Conservation (phyloP, 2,329 filamentous ascomycete species). For the Aureobasidium zeae region DNA sequence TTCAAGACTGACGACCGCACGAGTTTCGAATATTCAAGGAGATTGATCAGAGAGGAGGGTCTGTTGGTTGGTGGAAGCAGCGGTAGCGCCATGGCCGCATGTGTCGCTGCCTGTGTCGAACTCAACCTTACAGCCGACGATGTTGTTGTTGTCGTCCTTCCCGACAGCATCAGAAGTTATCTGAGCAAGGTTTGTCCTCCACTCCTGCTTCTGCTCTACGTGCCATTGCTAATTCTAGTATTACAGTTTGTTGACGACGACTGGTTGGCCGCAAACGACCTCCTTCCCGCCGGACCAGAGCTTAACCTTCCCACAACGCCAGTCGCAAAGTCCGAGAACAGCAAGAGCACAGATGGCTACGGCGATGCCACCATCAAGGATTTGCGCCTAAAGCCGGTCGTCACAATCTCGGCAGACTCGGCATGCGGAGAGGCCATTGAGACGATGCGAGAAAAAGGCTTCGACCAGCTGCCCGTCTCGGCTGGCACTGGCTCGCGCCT, state of each 20-base stretch:
- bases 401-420: slow-evolving; percentile 63
- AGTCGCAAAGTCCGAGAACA: slow-evolving; percentile 26
- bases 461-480: slow-evolving; percentile 89
- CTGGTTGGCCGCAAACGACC: slow-evolving; percentile 94
- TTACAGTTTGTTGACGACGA: slow-evolving; percentile 84
- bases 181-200: slow-evolving; percentile 60
- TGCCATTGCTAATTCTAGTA: neutral
- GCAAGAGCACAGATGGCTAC: slow-evolving; percentile 56
- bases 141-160: slow-evolving; percentile 80
- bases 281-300: slow-evolving; percentile 57
- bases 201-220: neutral
- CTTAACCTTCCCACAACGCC: slow-evolving; percentile 30
- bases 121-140: slow-evolving; percentile 71
- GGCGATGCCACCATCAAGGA: slow-evolving; percentile 67
- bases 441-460: slow-evolving; percentile 96
- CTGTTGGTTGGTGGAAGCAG: slow-evolving; percentile 88
- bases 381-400: slow-evolving; percentile 86
- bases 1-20: slow-evolving; percentile 95
- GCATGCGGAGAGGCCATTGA: slow-evolving; percentile 83
- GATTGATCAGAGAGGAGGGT: slow-evolving; percentile 88
- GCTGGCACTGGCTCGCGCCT: slow-evolving; percentile 56
- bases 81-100: slow-evolving; percentile 80
- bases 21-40: slow-evolving; percentile 81
- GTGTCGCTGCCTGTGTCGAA: slow-evolving; percentile 68
- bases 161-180: slow-evolving; percentile 95